Percentiles rank a stretch among this genome's conserved stretches.
Evolutionary conservation across 1,139 yeast genomes (phyloP).

Genomic region (Kodamaea sp.): DNA sequence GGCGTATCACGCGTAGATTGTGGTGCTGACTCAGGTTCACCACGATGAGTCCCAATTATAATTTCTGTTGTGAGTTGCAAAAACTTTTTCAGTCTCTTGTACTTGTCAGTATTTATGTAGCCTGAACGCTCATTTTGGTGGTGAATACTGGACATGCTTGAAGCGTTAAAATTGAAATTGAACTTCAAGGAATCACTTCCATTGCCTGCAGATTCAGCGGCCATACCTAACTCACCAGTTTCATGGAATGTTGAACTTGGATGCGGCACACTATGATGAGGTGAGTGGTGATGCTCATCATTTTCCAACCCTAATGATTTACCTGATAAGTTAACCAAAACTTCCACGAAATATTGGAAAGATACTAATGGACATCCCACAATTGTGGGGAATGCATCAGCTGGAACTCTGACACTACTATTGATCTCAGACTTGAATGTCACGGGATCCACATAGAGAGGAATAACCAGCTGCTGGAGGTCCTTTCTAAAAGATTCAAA

Average conservation of each 20-base stretch:
- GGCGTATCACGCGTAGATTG: not conserved
- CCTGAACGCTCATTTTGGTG: slow-evolving; percentile 42
- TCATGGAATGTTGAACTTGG: slow-evolving; percentile 7
- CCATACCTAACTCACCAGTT: slow-evolving; percentile 13
- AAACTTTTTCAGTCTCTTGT: slow-evolving; percentile 73
- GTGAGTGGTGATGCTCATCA: slow-evolving; percentile 20
- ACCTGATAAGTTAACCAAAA: slow-evolving; percentile 65
- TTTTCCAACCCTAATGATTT: slow-evolving; percentile 39
- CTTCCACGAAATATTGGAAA: slow-evolving; percentile 85
- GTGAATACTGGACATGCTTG: slow-evolving; percentile 13
- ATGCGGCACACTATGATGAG: not conserved
- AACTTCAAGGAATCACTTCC: slow-evolving; percentile 25
- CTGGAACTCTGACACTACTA: slow-evolving; percentile 71
- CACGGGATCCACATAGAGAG: slow-evolving; percentile 74
- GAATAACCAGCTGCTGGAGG: slow-evolving; percentile 72
- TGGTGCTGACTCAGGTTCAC: not conserved
- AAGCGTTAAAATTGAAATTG: slow-evolving; percentile 29
- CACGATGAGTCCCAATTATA: slow-evolving; percentile 72
- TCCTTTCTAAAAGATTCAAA: slow-evolving; percentile 84
- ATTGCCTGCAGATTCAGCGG: slow-evolving; percentile 19
- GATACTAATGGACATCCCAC: slow-evolving; percentile 71
- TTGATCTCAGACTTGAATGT: slow-evolving; percentile 59
- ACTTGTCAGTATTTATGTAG: slow-evolving; percentile 75
- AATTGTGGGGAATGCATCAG: slow-evolving; percentile 85
- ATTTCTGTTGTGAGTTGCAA: slow-evolving; percentile 78